A percentile compares a stretch with the other conserved stretches of the same genome.
These are phyloP conservation scores for Wickerhamomyces sp. DNA, from an alignment of 1,139 yeast genomes.

Conservation along the genomic window DNA sequence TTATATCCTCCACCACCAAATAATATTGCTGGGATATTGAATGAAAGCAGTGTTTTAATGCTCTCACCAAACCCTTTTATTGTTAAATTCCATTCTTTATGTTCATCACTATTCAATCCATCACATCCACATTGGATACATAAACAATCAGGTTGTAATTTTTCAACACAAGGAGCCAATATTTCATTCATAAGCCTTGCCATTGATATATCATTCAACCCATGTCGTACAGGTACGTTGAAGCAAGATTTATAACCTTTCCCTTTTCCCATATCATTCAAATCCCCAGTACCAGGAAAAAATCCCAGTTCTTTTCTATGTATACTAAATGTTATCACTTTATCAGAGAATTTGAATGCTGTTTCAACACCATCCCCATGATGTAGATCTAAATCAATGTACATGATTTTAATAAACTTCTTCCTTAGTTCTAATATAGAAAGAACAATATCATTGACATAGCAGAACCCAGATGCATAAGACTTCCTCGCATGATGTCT, in stretches of 20 bases:
- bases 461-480: slow-evolving; percentile 69
- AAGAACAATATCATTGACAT: slow-evolving; percentile 62
- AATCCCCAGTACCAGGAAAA: slow-evolving; percentile 66
- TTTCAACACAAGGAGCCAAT: slow-evolving; percentile 38
- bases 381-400: slow-evolving; percentile 70
- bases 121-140: slow-evolving; percentile 73
- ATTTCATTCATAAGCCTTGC: slow-evolving; percentile 35
- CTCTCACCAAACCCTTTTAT: slow-evolving; percentile 43
- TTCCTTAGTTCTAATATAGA: slow-evolving; percentile 47
- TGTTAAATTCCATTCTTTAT: slow-evolving; percentile 66
- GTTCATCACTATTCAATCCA: slow-evolving; percentile 57
- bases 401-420: slow-evolving; percentile 46
- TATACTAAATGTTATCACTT: slow-evolving; percentile 57
- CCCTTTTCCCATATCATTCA: slow-evolving; percentile 33
- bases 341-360: slow-evolving; percentile 54
- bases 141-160: slow-evolving; percentile 45
- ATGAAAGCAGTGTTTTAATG: slow-evolving; percentile 33
- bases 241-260: slow-evolving; percentile 34
- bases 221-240: slow-evolving; percentile 57
- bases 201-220: slow-evolving; percentile 47
- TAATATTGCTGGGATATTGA: slow-evolving; percentile 37
- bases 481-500: slow-evolving; percentile 62
- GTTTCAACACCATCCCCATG: slow-evolving; percentile 79
- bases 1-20: slow-evolving; percentile 83
- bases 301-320: slow-evolving; percentile 66